Conservation (phyloP, 331 rosid genomes). For the Quercus tomentella region DNA sequence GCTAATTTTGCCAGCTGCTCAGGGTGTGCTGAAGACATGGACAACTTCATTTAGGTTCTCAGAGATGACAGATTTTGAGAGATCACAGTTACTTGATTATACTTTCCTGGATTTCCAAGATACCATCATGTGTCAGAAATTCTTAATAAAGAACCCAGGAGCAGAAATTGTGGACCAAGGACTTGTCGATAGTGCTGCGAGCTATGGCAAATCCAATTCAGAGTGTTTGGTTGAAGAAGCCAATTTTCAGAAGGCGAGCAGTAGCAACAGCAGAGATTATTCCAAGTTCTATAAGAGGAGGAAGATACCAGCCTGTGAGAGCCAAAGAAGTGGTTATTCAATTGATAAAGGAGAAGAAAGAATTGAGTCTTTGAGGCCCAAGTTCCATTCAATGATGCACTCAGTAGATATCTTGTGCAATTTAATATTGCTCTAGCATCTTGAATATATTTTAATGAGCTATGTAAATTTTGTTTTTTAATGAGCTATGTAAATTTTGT, state of each 20-base stretch:
- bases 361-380: neutral
- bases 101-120: slow-evolving; percentile 41
- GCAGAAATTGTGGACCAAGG: neutral
- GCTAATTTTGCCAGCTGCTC: slow-evolving; percentile 51
- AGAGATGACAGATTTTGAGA: slow-evolving; percentile 30
- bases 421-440: neutral
- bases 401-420: neutral
- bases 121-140: slow-evolving; percentile 51
- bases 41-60: slow-evolving; percentile 48
- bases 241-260: neutral
- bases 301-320: neutral
- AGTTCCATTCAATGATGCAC: neutral
- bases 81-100: slow-evolving; percentile 4
- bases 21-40: slow-evolving; percentile 41
- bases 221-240: neutral
- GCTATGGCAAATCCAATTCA: neutral
- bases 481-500: neutral
- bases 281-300: neutral
- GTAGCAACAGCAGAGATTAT: neutral
- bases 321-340: neutral
- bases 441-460: neutral
- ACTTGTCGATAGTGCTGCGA: neutral
- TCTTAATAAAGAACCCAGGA: neutral
- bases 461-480: neutral
- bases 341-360: neutral